These are phyloP conservation scores for Aspergillus latus DNA, from an alignment of 2,329 filamentous ascomycete species.

Conservation along the genomic window DNA sequence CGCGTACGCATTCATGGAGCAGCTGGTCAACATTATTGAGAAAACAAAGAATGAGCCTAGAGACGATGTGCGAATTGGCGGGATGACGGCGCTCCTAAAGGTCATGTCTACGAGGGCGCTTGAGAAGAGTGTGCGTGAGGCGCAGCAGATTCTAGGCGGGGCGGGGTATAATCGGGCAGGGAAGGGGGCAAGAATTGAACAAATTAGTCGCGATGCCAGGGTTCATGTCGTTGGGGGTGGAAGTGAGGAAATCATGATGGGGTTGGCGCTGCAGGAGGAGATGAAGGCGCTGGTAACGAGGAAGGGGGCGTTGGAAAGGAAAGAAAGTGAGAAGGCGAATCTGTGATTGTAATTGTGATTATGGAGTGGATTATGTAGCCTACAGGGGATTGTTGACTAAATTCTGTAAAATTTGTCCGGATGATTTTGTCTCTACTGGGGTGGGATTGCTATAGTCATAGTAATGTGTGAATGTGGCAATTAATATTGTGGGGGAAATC, in stretches of 20 bases:
- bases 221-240: constrained; percentile 47
- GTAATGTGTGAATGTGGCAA: no score
- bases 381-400: background rate
- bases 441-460: no score
- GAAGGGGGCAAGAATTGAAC: constrained; percentile 53
- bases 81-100: constrained; percentile 54
- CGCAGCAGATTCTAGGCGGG: constrained; percentile 57
- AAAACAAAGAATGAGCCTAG: constrained; percentile 40
- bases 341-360: constrained; percentile 13
- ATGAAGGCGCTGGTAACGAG: constrained; percentile 32
- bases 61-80: constrained; percentile 48
- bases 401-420: no score
- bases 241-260: constrained; percentile 43
- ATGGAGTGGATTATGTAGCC: background rate
- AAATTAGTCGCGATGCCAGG: constrained; percentile 54
- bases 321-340: constrained; percentile 20
- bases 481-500: no score
- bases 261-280: constrained; percentile 34
- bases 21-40: constrained; percentile 58
- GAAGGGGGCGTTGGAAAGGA: constrained; percentile 27
- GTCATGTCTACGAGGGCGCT: constrained; percentile 54
- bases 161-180: constrained; percentile 54
- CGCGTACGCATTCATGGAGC: constrained; percentile 62
- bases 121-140: constrained; percentile 55
- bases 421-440: no score